Evolutionary conservation across 805 yeast genomes (phyloP).

Genomic region (Candida ascalaphidarum): DNA sequence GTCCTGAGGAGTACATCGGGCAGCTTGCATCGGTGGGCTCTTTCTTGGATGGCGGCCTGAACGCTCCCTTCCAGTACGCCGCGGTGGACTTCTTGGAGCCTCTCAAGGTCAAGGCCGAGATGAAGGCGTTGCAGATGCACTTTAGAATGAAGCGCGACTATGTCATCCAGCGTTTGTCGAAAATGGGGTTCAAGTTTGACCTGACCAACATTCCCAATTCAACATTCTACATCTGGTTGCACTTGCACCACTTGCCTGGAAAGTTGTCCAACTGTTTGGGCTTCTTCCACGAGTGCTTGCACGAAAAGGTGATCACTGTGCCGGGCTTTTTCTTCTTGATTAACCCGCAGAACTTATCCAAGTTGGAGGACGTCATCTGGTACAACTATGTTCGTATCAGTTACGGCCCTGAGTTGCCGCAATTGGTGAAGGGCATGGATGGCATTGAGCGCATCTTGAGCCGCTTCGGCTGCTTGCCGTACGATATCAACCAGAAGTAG

Average conservation of each 20-base stretch:
- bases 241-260: slow-evolving; percentile 45
- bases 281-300: slow-evolving; percentile 55
- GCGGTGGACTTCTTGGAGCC: slow-evolving; percentile 50
- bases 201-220: slow-evolving; percentile 41
- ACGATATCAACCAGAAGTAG: slow-evolving; percentile 2
- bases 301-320: slow-evolving; percentile 50
- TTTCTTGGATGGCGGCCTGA: slow-evolving; percentile 52
- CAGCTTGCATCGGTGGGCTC: slow-evolving; percentile 54
- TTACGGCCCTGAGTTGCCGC: slow-evolving; percentile 49
- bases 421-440: slow-evolving; percentile 49
- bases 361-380: slow-evolving; percentile 49
- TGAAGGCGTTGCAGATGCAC: slow-evolving; percentile 50
- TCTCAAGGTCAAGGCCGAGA: slow-evolving; percentile 39
- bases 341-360: slow-evolving; percentile 42
- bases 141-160: slow-evolving; percentile 52
- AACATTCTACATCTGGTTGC: slow-evolving; percentile 54
- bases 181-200: slow-evolving; percentile 47
- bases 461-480: slow-evolving; percentile 35
- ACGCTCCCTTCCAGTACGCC: slow-evolving; percentile 54
- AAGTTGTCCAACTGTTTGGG: slow-evolving; percentile 51
- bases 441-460: slow-evolving; percentile 44
- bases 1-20: slow-evolving; percentile 51
- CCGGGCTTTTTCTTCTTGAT: slow-evolving; percentile 58
- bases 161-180: slow-evolving; percentile 36
- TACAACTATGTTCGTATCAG: slow-evolving; percentile 50